Conservation (phyloP, 208 protist genomes). For the Crithidia thermophila region DNA sequence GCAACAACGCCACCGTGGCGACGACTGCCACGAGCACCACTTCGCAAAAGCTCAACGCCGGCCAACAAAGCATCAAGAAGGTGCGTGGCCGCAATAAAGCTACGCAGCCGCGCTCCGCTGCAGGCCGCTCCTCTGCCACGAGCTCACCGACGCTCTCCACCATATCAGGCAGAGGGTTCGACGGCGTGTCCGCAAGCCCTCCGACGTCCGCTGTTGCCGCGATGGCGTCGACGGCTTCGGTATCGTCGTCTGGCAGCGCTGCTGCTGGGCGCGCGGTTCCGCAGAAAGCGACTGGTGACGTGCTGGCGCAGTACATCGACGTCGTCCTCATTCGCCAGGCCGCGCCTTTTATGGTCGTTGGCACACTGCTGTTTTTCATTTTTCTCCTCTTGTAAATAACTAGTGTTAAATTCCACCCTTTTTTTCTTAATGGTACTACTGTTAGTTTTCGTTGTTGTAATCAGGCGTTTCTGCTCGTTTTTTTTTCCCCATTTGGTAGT, state of each 20-base stretch:
- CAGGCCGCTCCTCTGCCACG: background rate
- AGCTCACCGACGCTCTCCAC: background rate
- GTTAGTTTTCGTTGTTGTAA: background rate
- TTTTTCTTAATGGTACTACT: background rate
- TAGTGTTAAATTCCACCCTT: background rate
- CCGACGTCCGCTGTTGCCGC: too few relatives aligned
- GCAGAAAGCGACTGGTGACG: background rate
- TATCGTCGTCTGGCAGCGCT: too few relatives aligned
- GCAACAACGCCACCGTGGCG: too few relatives aligned
- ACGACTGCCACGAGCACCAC: too few relatives aligned
- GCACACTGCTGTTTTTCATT: slow-evolving; percentile 17
- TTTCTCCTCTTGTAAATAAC: slow-evolving; percentile 13
- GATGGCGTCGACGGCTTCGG: too few relatives aligned
- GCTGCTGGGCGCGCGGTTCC: background rate
- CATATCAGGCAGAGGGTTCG: too few relatives aligned
- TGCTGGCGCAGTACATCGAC: slow-evolving; percentile 4
- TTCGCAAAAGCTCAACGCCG: background rate
- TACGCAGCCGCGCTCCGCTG: background rate
- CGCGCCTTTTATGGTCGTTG: slow-evolving; percentile 23
- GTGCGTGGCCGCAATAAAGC: slow-evolving; percentile 2
- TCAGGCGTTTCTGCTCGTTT: background rate
- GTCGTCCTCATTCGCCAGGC: slow-evolving; percentile 20
- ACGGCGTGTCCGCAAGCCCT: too few relatives aligned
- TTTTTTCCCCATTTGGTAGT: too few relatives aligned
- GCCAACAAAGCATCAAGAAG: background rate